Evolutionary conservation across 257 asterid genomes (phyloP).

Genomic region (Nicotiana obtusifolia): DNA sequence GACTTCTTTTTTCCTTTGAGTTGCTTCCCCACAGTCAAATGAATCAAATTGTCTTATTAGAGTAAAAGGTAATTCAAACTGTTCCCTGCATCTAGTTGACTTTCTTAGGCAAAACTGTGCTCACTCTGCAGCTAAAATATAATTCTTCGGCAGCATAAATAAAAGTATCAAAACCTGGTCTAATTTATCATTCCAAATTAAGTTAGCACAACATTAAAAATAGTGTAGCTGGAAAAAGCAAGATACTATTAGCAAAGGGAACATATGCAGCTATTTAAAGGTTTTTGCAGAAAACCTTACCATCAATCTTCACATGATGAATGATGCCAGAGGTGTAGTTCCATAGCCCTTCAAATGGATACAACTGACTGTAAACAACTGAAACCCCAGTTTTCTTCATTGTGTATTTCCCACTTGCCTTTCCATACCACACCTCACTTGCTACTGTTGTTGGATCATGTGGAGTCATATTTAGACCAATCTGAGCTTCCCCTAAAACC

Average conservation of each 20-base stretch:
- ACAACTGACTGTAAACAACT: constrained; percentile 58
- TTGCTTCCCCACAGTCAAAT: too few species aligned
- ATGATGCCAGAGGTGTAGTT: constrained; percentile 80
- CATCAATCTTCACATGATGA: constrained; percentile 73
- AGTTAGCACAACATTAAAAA: too few species aligned
- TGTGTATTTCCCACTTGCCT: constrained; percentile 42
- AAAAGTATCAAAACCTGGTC: too few species aligned
- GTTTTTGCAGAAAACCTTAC: constrained; percentile 30
- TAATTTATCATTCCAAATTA: too few species aligned
- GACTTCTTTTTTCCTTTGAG: too few species aligned
- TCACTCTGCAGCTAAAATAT: too few species aligned
- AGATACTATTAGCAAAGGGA: not conserved
- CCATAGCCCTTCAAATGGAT: constrained; percentile 77
- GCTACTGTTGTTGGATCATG: constrained; percentile 55
- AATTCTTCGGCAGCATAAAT: too few species aligned
- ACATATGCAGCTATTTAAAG: not conserved
- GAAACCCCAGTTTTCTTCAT: constrained; percentile 50
- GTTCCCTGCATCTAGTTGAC: too few species aligned
- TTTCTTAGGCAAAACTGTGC: too few species aligned
- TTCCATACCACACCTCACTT: constrained; percentile 82
- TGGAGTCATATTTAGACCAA: constrained; percentile 68
- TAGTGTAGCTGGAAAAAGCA: not conserved
- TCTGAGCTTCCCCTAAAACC: constrained; percentile 54
- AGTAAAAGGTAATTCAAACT: too few species aligned
- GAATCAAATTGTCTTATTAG: too few species aligned